A percentile compares a stretch with the other conserved stretches of the same genome.
phyloP scores from a whole-genome alignment of 495 filamentous ascomycete species.

The Hypoxylon trugodes region DNA sequence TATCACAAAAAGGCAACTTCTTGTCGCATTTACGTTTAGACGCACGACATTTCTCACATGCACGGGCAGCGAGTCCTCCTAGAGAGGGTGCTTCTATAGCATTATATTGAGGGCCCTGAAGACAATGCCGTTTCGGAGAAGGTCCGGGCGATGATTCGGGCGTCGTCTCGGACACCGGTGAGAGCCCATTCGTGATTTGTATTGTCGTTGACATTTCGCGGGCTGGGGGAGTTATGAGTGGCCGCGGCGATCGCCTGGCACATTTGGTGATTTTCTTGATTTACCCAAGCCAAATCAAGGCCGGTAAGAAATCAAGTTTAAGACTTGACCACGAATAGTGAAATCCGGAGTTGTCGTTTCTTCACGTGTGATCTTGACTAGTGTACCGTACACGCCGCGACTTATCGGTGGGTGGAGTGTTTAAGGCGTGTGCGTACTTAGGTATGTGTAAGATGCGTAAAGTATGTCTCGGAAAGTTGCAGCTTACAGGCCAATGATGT shows the following conservation, averaged over 20 bases:
- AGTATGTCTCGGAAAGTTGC: conserved; percentile 26
- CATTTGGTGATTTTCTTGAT: conserved; percentile 17
- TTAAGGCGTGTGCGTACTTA: background rate
- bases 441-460: background rate
- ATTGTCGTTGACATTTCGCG: conserved; percentile 25
- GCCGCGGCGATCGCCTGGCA: conserved; percentile 1
- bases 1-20: conserved; percentile 44
- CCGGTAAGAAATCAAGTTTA: conserved; percentile 1
- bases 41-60: conserved; percentile 46
- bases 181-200: conserved; percentile 27
- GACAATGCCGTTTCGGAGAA: conserved; percentile 31
- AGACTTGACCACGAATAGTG: conserved; percentile 2
- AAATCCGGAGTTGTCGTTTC: conserved; percentile 18
- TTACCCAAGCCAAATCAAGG: background rate
- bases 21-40: conserved; percentile 50
- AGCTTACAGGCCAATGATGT: conserved; percentile 35
- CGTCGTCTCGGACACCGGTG: conserved; percentile 41
- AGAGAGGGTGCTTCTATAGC: conserved; percentile 23
- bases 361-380: conserved; percentile 3
- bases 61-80: conserved; percentile 38
- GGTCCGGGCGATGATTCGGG: conserved; percentile 38
- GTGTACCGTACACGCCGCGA: background rate
- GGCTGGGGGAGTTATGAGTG: background rate
- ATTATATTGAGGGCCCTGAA: conserved; percentile 25
- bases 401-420: conserved; percentile 4